Evolutionary conservation across 1,284 basidiomycete genomes (phyloP).

Genomic region (Apiotrichum mycotoxinovorans): DNA sequence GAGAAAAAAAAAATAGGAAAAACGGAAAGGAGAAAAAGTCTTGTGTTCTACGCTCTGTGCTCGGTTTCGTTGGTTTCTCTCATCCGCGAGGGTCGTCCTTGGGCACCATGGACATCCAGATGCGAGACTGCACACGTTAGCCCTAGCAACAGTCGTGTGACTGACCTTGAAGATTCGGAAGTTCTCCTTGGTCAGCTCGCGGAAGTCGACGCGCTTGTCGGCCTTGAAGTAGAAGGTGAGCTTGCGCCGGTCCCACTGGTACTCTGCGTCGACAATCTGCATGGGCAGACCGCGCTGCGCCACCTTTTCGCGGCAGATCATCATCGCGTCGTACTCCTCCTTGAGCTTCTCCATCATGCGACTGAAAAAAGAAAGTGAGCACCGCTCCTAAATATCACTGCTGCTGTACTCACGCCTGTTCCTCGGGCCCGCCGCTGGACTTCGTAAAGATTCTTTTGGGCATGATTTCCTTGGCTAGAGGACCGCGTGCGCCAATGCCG

Average conservation of each 20-base stretch:
- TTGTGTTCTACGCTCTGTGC: constrained; percentile 17
- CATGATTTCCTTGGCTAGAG: constrained; percentile 72
- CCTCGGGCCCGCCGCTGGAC: constrained; percentile 64
- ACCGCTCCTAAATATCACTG: neutral
- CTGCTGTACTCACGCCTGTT: constrained; percentile 66
- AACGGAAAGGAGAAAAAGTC: constrained; percentile 9
- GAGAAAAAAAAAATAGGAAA: neutral
- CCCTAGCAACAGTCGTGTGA: neutral
- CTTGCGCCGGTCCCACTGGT: constrained; percentile 97
- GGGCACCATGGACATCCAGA: constrained; percentile 48
- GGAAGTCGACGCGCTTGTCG: constrained; percentile 93
- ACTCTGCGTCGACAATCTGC: constrained; percentile 97
- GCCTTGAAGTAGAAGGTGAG: constrained; percentile 97
- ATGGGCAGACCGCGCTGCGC: constrained; percentile 89
- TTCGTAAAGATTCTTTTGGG: constrained; percentile 97
- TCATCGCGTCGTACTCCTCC: constrained; percentile 88
- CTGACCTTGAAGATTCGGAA: constrained; percentile 47
- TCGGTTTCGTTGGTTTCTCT: constrained; percentile 4
- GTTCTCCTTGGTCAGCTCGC: constrained; percentile 64
- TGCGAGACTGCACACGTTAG: constrained; percentile 27
- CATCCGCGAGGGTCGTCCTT: constrained; percentile 31
- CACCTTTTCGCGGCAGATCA: constrained; percentile 86
- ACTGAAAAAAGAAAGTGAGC: constrained; percentile 49
- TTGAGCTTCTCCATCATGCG: constrained; percentile 72
- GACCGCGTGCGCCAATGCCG: constrained; percentile 33